phyloP scores from a whole-genome alignment of 768 basidiomycete genomes.

The Russula griseocarnosa region DNA sequence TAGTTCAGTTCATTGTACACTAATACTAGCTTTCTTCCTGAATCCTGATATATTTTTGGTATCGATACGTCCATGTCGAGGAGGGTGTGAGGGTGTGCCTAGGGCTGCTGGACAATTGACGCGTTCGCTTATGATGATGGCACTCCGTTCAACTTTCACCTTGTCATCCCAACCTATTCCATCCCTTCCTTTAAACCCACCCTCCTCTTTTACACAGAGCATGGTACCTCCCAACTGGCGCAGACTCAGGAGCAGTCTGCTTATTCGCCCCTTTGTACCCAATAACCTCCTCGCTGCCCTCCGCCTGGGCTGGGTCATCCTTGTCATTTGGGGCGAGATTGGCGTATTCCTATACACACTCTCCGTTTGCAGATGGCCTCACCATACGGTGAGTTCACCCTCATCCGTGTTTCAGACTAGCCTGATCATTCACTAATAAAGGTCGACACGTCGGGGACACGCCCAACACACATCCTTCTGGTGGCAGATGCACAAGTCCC shows the following conservation, averaged over 20 bases:
- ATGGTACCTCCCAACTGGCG: constrained; percentile 1
- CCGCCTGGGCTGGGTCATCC: constrained; percentile 54
- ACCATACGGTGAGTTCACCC: constrained; percentile 7
- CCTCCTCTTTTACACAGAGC: neutral
- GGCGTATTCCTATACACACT: constrained; percentile 50
- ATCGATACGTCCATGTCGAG: no score
- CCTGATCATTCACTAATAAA: neutral
- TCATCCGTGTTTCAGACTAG: neutral
- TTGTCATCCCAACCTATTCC: neutral
- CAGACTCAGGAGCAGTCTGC: neutral
- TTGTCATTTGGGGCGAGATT: constrained; percentile 70
- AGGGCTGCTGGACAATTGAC: no score
- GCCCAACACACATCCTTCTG: constrained; percentile 58
- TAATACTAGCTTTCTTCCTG: no score
- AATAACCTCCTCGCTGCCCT: constrained; percentile 33
- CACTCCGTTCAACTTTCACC: neutral
- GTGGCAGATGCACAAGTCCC: constrained; percentile 81
- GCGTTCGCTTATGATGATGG: neutral
- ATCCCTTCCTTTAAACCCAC: neutral
- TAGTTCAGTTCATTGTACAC: no score
- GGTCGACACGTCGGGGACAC: neutral
- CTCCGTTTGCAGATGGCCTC: constrained; percentile 58
- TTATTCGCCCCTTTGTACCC: constrained; percentile 10
- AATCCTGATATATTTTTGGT: no score
- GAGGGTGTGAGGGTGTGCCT: no score